A percentile compares a stretch with the other conserved stretches of the same genome.
Evolutionary conservation across 2,329 filamentous ascomycete genomes (phyloP).

Genomic region (Nothophoma quercina): DNA sequence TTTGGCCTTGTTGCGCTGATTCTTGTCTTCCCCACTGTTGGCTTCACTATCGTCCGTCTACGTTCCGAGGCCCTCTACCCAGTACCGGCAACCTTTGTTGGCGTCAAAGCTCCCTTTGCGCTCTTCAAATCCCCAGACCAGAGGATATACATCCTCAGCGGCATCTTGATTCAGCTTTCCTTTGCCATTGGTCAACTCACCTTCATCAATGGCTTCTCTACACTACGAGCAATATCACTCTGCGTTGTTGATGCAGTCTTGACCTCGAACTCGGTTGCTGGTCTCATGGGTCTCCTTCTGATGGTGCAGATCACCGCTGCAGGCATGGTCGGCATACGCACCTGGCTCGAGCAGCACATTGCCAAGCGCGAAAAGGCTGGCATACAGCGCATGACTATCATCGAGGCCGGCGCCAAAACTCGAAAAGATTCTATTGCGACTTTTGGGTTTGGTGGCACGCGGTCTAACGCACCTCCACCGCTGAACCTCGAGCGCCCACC

Average conservation of each 20-base stretch:
- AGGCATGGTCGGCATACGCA: conserved; percentile 29
- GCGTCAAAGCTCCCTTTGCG: conserved; percentile 29
- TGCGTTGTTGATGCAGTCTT: conserved; percentile 39
- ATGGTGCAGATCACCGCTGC: conserved; percentile 34
- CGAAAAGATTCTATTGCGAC: conserved; percentile 27
- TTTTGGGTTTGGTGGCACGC: conserved; percentile 32
- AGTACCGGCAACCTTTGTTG: conserved; percentile 24
- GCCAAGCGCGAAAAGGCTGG: conserved; percentile 22
- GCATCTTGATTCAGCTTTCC: conserved; percentile 25
- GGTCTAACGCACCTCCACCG: conserved; percentile 12
- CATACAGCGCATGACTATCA: neutral
- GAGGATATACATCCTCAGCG: conserved; percentile 34
- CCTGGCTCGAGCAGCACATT: conserved; percentile 39
- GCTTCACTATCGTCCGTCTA: conserved; percentile 28
- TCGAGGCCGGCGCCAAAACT: neutral
- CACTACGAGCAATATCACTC: conserved; percentile 34
- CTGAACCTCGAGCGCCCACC: conserved; percentile 13
- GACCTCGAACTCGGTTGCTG: conserved; percentile 24
- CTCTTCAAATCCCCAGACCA: conserved; percentile 31
- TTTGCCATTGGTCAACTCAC: conserved; percentile 32
- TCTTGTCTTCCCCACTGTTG: conserved; percentile 28
- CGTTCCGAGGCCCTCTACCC: conserved; percentile 31
- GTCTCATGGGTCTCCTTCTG: conserved; percentile 23
- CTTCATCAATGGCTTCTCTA: conserved; percentile 31
- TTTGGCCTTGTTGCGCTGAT: conserved; percentile 34